Percentiles rank a stretch among this genome's conserved stretches.
These are phyloP conservation scores for Asparagopsis taxiformis DNA, from an alignment of 31 red algal genomes.

Conservation along the genomic window DNA sequence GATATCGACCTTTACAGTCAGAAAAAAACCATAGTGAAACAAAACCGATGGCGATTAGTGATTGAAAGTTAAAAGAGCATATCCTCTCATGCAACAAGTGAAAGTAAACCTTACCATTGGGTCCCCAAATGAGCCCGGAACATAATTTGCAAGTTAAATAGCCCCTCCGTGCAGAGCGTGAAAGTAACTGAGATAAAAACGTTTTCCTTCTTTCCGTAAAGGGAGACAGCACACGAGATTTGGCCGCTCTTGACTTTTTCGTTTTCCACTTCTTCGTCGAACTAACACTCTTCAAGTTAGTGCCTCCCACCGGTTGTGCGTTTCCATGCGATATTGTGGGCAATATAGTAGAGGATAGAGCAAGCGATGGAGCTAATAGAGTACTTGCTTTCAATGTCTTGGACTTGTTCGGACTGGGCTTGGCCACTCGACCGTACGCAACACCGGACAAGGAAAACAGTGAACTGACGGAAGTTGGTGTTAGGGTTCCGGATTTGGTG, in stretches of 20 bases:
- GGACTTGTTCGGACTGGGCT: no score
- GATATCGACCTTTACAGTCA: constrained; percentile 11
- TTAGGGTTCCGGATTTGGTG: no score
- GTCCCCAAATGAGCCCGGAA: not conserved
- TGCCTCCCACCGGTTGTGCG: no score
- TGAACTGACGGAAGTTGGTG: no score
- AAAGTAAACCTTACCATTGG: not conserved
- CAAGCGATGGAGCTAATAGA: no score
- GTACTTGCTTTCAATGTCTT: no score
- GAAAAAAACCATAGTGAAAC: constrained; percentile 1
- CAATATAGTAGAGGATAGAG: no score
- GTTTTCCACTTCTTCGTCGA: no score
- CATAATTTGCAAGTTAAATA: not conserved
- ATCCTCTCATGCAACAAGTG: not conserved
- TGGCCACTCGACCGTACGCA: no score
- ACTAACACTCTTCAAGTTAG: no score
- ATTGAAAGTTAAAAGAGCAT: not conserved
- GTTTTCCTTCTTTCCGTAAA: not conserved
- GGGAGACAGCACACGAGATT: not conserved
- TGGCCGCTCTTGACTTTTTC: not conserved
- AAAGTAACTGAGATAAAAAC: not conserved
- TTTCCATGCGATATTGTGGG: no score
- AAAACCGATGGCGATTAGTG: not conserved
- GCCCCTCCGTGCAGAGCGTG: not conserved
- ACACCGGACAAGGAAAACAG: no score